Evolutionary conservation across 108 stramenopile species (phyloP), one percentile per base, ranked within the genome.

Genomic region (Conticribra guillardii): DNA sequence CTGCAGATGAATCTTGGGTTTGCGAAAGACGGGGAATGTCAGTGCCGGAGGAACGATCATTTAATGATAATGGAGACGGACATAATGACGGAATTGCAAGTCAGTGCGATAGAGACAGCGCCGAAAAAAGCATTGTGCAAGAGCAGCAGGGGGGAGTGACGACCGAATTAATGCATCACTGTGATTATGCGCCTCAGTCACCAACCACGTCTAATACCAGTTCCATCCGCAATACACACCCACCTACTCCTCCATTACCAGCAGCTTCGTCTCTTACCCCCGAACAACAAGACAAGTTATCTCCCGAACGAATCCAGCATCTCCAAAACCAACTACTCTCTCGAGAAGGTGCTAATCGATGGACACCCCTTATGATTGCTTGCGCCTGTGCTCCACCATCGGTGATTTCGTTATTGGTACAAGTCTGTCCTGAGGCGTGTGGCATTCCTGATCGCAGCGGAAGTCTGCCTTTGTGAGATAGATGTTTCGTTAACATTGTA

Each of bases 291-390:
- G 46, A 33, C 16, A 32, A 1, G 19, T 26, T 67, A 0, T 54
- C 65, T 21, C 26, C 37, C 14, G 67, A 68, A 48, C 34, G 54
- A 47, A 32, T 57, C 16, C 26, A 27, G 56, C 41, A 22, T 5
- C 48, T 41, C 46, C 53, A 68, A 48, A 17, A 57, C 29, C 55
- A 68, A 32, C 64, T 71, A 11, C 24, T 56, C 1, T 34, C 51
- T 11, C 34, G 76, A 4, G 64, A 71, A 32, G 76, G 76, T 23
- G 30, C 37, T 4, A 63, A 72, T 26, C 41, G 37, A 41, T 72
- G 71, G 76, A 78, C 76, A 28, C 76, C 76, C 8, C 64, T 78
- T 5, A 71, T 78, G 76, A 66, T 78, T 9, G 28, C 64, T 2
- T 78, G 71, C 31, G 70, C 32, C 19, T 26, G 26, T 0, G 76